Conservation (phyloP, 768 basidiomycete species). For the Mycena sanguinolenta region DNA sequence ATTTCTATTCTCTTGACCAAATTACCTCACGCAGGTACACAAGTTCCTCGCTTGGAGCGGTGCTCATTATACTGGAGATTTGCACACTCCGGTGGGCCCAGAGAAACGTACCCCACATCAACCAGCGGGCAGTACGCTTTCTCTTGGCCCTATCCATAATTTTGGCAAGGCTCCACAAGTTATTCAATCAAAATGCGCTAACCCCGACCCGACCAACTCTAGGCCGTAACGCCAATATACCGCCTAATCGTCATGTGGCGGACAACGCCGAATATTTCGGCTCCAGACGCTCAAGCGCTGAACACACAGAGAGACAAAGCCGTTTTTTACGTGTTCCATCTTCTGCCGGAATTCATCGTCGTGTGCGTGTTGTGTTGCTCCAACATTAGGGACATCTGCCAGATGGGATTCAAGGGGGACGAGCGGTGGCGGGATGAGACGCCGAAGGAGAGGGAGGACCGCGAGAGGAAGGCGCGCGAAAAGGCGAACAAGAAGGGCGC, state of each 20-base stretch:
- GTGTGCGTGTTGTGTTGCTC: conserved; percentile 39
- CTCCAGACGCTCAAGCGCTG: conserved; percentile 41
- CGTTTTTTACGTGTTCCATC: conserved; percentile 49
- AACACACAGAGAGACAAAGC: conserved; percentile 46
- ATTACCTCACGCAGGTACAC: conserved; percentile 39
- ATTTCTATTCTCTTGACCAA: neutral
- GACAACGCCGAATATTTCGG: conserved; percentile 42
- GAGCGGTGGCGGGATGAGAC: conserved; percentile 41
- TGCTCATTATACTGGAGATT: conserved; percentile 39
- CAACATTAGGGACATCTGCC: conserved; percentile 45
- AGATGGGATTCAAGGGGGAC: conserved; percentile 45
- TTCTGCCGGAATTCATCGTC: conserved; percentile 50
- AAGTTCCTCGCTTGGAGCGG: conserved; percentile 44
- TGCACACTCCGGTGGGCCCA: conserved; percentile 40
- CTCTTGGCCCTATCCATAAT: conserved; percentile 39
- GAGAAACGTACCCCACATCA: conserved; percentile 38
- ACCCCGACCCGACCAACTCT: neutral
- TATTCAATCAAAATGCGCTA: neutral
- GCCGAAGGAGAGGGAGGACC: conserved; percentile 38
- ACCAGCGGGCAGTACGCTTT: conserved; percentile 37
- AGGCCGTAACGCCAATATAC: conserved; percentile 47
- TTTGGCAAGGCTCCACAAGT: conserved; percentile 33
- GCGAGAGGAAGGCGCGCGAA: conserved; percentile 34
- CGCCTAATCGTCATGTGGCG: conserved; percentile 48
- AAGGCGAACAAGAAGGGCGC: conserved; percentile 5